Evolutionary conservation across 2,329 filamentous ascomycete species (phyloP).

Genomic region (Tolypocladium guangdongense): DNA sequence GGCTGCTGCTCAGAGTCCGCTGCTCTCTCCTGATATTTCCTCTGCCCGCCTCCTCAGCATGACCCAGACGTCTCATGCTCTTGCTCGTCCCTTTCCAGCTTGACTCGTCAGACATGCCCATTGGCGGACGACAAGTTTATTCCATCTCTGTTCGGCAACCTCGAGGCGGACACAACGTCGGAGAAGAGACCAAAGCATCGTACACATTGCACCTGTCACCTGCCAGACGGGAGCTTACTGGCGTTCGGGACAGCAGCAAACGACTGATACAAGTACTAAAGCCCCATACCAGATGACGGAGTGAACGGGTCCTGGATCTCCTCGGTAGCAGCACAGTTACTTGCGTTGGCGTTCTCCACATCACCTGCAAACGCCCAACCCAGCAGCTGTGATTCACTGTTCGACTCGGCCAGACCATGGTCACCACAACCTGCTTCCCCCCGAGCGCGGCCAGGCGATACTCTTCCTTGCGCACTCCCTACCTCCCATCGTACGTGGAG

Average conservation of each 20-base stretch:
- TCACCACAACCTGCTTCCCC: slow-evolving; percentile 7
- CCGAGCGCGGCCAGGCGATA: slow-evolving; percentile 7
- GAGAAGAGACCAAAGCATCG: background rate
- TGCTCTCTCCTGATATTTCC: background rate
- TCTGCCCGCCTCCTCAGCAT: background rate
- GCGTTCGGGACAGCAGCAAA: slow-evolving; percentile 1
- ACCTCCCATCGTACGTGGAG: slow-evolving; percentile 7
- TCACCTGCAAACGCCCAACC: background rate
- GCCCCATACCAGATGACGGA: background rate
- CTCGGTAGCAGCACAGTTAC: background rate
- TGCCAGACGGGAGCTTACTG: background rate
- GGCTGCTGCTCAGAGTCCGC: background rate
- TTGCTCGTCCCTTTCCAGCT: background rate
- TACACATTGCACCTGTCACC: background rate
- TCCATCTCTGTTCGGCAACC: background rate
- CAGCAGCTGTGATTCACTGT: background rate
- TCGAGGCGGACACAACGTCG: background rate
- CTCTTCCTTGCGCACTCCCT: slow-evolving; percentile 6
- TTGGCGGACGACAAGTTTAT: background rate
- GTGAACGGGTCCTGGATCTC: background rate
- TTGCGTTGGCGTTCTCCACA: background rate
- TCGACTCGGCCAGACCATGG: slow-evolving; percentile 6
- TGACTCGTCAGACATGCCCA: background rate
- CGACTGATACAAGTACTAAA: background rate
- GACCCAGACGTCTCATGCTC: background rate